Evolutionary conservation across 495 filamentous ascomycete genomes (phyloP), one percentile per base, ranked within the genome.

Genomic region (Tuber microsphaerosporum): DNA sequence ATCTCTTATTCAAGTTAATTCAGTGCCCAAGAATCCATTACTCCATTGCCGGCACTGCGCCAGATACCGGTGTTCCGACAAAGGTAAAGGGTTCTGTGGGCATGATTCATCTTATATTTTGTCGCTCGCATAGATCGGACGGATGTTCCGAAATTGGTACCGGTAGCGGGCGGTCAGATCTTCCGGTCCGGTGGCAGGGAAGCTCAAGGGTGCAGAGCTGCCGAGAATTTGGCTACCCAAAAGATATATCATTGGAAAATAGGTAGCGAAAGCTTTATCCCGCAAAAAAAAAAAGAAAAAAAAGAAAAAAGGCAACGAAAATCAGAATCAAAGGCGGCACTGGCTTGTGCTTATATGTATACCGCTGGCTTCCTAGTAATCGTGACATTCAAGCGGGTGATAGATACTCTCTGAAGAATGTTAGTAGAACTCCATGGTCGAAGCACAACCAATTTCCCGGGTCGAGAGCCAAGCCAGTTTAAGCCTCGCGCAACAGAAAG

Each of bases 131-230:
- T 34, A 31, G 56, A 65, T 65, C 56, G 14, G 56, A 65, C 56
- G 56, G 56, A 34, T 31, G 31, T 31, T 34, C 56, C 26, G 56
- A 65, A 34, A 65, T 34, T 65, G 56, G 56, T 65, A 65, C 16
- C 56, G 56, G 56, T 65, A 65, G 34, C 56, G 56, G 56, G 56
- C 56, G 56, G n/a, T 65, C 56, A 17, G 56, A 65, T 65, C 56
- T 65, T 65, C 56, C 56, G 56, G 56, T 65, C 56, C 26, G 56
- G 56, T 65, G 26, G 12, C 31, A 65, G 26, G 56, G 56, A 19
- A 34, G 56, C 56, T 14, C 12, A 34, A 65, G 31, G 31, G 14
- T 34, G 22, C 48, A 56, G 2, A n/a, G 48, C 7, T n/a, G 26
- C 31, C 14, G 14, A 19, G 26, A 16, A 34, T 31, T 34, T 65